phyloP scores from a whole-genome alignment of 768 basidiomycete genomes.

The Termitomyces sp. region DNA sequence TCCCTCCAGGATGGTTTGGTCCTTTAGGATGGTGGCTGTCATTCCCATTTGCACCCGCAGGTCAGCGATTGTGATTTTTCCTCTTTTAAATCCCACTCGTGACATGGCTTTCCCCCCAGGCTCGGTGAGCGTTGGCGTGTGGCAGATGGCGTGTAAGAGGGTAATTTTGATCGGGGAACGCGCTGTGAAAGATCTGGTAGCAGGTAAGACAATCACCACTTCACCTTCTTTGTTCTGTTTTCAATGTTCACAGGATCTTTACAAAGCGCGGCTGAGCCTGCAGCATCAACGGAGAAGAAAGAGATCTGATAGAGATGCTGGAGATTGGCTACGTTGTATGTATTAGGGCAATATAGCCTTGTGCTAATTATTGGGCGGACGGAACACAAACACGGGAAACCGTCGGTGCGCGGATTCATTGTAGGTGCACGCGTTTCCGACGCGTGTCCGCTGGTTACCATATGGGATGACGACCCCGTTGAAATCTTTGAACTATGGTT shows the following conservation, averaged over 20 bases:
- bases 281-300: conserved; percentile 13
- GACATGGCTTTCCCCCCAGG: conserved; percentile 41
- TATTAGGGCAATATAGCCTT: conserved; percentile 15
- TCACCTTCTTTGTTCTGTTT: conserved; percentile 1
- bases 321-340: conserved; percentile 12
- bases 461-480: not conserved
- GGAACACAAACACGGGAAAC: conserved; percentile 10
- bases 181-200: conserved; percentile 62
- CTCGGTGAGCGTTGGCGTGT: conserved; percentile 88
- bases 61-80: conserved; percentile 36
- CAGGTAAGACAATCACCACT: conserved; percentile 30
- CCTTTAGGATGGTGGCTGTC: conserved; percentile 86
- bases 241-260: conserved; percentile 12
- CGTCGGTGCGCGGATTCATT: conserved; percentile 6
- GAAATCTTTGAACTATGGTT: too few species aligned
- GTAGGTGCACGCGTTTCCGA: not conserved
- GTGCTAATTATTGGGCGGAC: conserved; percentile 8
- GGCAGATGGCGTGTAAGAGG: conserved; percentile 92
- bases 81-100: not conserved
- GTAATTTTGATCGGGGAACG: conserved; percentile 79
- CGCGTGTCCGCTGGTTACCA: not conserved
- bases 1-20: conserved; percentile 89
- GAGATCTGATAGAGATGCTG: conserved; percentile 7
- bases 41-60: conserved; percentile 87
- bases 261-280: conserved; percentile 11